Base-by-base conservation (phyloP, 2,329 filamentous ascomycete species). In the Mycocentrospora acerina region DNA sequence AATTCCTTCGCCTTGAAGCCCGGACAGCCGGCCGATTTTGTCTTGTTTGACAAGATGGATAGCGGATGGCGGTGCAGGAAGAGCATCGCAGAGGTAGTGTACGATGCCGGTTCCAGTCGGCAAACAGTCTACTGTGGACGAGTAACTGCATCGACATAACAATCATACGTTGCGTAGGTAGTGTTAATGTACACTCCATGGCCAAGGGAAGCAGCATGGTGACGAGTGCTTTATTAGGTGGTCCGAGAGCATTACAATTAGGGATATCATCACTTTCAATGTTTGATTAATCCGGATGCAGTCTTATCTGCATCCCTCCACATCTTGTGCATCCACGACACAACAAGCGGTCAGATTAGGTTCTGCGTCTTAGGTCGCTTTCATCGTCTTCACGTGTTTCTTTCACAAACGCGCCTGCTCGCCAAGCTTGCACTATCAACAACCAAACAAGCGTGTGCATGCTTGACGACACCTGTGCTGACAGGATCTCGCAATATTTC, bases 21-120 rank as follows among this genome's bases (percentile, higher is more conserved):
- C 30, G 71, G 69, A 10, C 64, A 72, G 30, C 49, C 51, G 17
- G 71, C 71, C 16, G 66, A 73, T 45, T 65, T 75, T 38, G 53
- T 75, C 4, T 42, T 75, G 11, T 73, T 72, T 45, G 62, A 65
- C 27, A 57, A 53, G 11, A 55, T 59, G 30, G 51, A 66, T 9
- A 44, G 51, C 10, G 62, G 59, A 7, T 73, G 72, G 72, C 57
- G 66, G 29, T 68, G 61, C 30, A 61, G 69, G 39, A 68, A 60
- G 50, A 69, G 55, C 35, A 61, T 75, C 14, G 55, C 54, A 24
- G 70, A 75, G 44, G 63, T 67, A n/a, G 67, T 75, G 6, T 75
- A 73, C 38, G 71, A 75, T 47, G 60, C 66, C 24, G 57, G 64
- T n/a, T 24, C 53, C 16, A 42, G 30, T 24, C 50, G 64, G 37